Evolutionary conservation across 23 red algal species (phyloP), one percentile per base, ranked within the genome.

Genomic region (Gracilaria domingensis): DNA sequence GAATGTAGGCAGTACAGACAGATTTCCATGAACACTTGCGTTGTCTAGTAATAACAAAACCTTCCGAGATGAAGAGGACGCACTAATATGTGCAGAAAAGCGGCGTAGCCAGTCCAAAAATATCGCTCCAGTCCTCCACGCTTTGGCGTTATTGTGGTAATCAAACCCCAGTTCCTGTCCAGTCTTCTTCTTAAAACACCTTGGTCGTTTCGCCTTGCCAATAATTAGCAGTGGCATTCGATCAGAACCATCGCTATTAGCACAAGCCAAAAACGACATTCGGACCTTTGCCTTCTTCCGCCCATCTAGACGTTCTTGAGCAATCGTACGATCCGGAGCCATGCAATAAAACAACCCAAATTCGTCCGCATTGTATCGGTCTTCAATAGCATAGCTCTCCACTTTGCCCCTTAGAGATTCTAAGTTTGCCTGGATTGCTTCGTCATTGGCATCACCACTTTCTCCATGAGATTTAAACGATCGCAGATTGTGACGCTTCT

Each of bases 11-110:
- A 76, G 13, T 1, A 45, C 40, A 17, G 34, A 45, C 17, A 20
- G 0, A 17, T 32, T 88, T 17, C 84, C 64, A 14, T 88, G 35
- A 17, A 4, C 12, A 48, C 29, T 36, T 12, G 26, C 26, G 74
- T 79, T 79, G 35, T 79, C 74, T 18, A 79, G 62, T 12, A 67
- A 36, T 2, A 67, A 30, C 28, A 67, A 36, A 13, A 67, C 51
- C 51, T 62, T 62, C 4, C 59, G 8, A 0, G 59, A 30, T 4
- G 59, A 30, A 29, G 59, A 62, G 2, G 24, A 4, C 3, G 16
- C 16, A 14, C 13, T 1, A 29, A 62, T 29, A 4, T 62, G 26
- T 8, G 0, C 24, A 30, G 23, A 2, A 62, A 62, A 62, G 29
- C 59, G 59, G 2, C 18, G 2, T 11, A 62, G 59, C 59, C 67